phyloP scores from a whole-genome alignment of 2,329 filamentous ascomycete species.

The Scedosporium minutisporum region DNA sequence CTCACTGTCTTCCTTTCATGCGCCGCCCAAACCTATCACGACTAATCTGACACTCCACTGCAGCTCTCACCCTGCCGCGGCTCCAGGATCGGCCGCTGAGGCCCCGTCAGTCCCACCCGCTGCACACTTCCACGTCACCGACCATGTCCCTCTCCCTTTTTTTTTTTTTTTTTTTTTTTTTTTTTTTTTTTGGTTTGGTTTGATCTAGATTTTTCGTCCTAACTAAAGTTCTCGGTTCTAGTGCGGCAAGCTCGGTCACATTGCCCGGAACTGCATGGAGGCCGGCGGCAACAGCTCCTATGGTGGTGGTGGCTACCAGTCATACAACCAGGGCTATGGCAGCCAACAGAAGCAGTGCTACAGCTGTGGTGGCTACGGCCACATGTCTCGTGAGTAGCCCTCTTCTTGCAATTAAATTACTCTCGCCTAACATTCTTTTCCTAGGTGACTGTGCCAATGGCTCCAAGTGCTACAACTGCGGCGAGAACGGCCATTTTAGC shows the following conservation, averaged over 20 bases:
- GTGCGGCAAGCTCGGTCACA: constrained; percentile 94
- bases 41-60: too few relatives aligned
- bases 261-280: constrained; percentile 81
- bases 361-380: constrained; percentile 92
- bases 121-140: too few relatives aligned
- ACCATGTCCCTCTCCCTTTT: too few relatives aligned
- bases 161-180: too few relatives aligned
- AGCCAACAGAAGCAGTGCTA: constrained; percentile 81
- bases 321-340: constrained; percentile 38
- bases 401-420: neutral
- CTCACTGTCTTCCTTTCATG: too few relatives aligned
- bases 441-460: constrained; percentile 88
- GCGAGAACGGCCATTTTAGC: constrained; percentile 87
- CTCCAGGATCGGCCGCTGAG: too few relatives aligned
- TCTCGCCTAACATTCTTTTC: constrained; percentile 12
- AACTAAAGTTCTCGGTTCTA: constrained; percentile 17
- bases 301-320: constrained; percentile 35
- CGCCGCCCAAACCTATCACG: too few relatives aligned
- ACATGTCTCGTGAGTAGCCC: constrained; percentile 71
- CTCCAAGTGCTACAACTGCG: constrained; percentile 99
- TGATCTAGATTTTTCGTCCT: neutral
- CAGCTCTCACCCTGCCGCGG: too few relatives aligned
- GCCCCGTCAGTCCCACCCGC: too few relatives aligned
- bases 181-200: too few relatives aligned
- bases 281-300: constrained; percentile 41